Conservation (phyloP, 2,329 filamentous ascomycete species). For the Pseudocercospora vitis region DNA sequence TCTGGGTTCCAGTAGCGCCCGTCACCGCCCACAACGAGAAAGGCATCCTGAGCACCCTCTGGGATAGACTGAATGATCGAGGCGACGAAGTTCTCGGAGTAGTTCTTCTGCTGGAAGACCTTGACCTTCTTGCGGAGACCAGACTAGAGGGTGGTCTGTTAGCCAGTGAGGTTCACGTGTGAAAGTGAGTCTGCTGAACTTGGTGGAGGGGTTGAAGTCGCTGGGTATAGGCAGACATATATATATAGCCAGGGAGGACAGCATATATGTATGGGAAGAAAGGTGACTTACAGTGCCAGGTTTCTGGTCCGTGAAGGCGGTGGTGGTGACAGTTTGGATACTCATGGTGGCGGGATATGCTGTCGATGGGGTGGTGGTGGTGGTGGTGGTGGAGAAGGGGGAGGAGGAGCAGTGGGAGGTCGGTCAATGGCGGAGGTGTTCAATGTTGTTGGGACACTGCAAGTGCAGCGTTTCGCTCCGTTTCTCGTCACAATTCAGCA, state of each 20-base stretch:
- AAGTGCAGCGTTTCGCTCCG: too few relatives aligned
- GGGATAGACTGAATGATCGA: conserved; percentile 96
- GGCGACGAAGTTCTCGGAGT: conserved; percentile 92
- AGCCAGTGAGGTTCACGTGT: background rate
- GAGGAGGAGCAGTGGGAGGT: conserved; percentile 11
- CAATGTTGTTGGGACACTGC: too few relatives aligned
- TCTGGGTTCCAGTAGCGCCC: conserved; percentile 97
- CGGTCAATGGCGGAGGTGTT: conserved; percentile 15
- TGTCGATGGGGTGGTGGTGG: too few relatives aligned
- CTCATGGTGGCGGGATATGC: conserved; percentile 56
- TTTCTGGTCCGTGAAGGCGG: conserved; percentile 93
- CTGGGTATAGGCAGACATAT: conserved; percentile 15
- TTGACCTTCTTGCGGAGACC: conserved; percentile 99
- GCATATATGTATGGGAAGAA: too few relatives aligned
- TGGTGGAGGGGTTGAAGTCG: background rate
- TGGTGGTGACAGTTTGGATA: conserved; percentile 75
- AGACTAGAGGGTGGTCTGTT: conserved; percentile 49
- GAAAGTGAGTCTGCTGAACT: background rate
- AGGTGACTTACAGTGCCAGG: conserved; percentile 62
- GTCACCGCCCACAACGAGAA: conserved; percentile 95
- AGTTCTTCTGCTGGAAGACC: conserved; percentile 92
- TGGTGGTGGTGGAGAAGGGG: conserved; percentile 15
- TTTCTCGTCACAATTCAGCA: background rate
- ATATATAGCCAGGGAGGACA: too few relatives aligned
- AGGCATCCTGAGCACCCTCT: conserved; percentile 82